These are phyloP conservation scores for Dryas alaskensis DNA, from an alignment of 306 rosid genomes.

Conservation along the genomic window DNA sequence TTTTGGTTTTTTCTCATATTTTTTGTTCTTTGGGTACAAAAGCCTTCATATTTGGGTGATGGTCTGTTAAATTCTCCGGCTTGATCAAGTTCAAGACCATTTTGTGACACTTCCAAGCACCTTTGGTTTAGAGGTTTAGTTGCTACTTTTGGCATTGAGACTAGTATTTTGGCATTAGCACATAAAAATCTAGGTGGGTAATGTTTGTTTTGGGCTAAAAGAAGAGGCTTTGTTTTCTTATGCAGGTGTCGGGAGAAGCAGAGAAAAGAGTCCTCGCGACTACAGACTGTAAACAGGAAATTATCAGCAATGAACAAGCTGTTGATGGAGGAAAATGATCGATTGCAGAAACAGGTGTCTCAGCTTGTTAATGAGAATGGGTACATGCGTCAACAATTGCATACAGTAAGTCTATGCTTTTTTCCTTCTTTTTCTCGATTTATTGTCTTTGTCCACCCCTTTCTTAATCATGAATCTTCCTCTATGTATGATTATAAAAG, in stretches of 20 bases:
- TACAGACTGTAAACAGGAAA: conserved; percentile 89
- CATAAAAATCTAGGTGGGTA: not conserved
- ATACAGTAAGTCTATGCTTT: conserved; percentile 56
- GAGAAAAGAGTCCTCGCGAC: conserved; percentile 87
- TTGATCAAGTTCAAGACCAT: not conserved
- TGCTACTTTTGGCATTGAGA: not conserved
- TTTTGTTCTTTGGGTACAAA: not conserved
- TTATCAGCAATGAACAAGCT: conserved; percentile 90
- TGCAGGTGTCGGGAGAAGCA: conserved; percentile 98
- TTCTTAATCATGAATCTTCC: not conserved
- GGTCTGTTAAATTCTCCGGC: not conserved
- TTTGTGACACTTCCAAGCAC: no score
- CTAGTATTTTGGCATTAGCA: not conserved
- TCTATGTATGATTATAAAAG: not conserved
- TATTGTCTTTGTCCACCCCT: not conserved
- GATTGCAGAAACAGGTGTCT: conserved; percentile 96
- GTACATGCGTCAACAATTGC: conserved; percentile 83
- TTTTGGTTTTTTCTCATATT: not conserved
- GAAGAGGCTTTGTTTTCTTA: conserved; percentile 14
- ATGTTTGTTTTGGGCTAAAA: conserved; percentile 8
- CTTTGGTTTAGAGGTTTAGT: not conserved
- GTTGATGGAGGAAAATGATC: conserved; percentile 98
- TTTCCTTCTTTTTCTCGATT: not conserved
- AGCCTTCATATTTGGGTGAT: not conserved
- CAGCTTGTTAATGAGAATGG: conserved; percentile 96